Evolutionary conservation across 805 yeast species (phyloP).

Genomic region (Metschnikowia sp.): DNA sequence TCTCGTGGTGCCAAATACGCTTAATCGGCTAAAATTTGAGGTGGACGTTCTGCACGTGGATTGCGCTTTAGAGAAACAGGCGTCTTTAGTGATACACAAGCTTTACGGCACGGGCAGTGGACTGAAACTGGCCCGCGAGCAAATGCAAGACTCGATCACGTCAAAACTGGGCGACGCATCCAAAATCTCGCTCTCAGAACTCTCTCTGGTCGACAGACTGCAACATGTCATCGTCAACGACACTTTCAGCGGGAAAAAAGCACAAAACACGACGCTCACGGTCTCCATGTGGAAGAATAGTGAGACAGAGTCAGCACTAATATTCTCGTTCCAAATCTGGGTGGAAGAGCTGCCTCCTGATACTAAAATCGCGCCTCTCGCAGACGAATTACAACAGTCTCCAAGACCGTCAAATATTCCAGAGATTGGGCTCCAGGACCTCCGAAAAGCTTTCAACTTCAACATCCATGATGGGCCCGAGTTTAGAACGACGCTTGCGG

Average conservation of each 20-base stretch:
- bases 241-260: slow-evolving; percentile 3
- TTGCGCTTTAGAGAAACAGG: slow-evolving; percentile 3
- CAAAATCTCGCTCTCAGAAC: slow-evolving; percentile 23
- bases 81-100: slow-evolving; percentile 33
- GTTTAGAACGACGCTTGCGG: slow-evolving; percentile 30
- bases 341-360: slow-evolving; percentile 1
- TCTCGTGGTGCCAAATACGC: slow-evolving; percentile 23
- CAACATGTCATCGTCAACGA: slow-evolving; percentile 15
- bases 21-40: slow-evolving; percentile 23
- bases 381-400: neutral
- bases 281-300: slow-evolving; percentile 15
- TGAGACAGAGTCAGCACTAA: neutral
- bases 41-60: slow-evolving; percentile 26
- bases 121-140: slow-evolving; percentile 3
- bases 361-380: neutral
- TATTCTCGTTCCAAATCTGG: slow-evolving; percentile 5
- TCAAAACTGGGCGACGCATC: slow-evolving; percentile 25
- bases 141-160: slow-evolving; percentile 5
- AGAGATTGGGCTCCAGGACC: slow-evolving; percentile 11
- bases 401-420: neutral
- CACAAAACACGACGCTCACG: slow-evolving; percentile 1
- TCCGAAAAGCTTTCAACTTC: slow-evolving; percentile 30
- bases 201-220: slow-evolving; percentile 25
- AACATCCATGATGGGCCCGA: slow-evolving; percentile 44
- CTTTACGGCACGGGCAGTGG: slow-evolving; percentile 10